Conservation (phyloP, 345 rosid species). For the Brassica incana region DNA sequence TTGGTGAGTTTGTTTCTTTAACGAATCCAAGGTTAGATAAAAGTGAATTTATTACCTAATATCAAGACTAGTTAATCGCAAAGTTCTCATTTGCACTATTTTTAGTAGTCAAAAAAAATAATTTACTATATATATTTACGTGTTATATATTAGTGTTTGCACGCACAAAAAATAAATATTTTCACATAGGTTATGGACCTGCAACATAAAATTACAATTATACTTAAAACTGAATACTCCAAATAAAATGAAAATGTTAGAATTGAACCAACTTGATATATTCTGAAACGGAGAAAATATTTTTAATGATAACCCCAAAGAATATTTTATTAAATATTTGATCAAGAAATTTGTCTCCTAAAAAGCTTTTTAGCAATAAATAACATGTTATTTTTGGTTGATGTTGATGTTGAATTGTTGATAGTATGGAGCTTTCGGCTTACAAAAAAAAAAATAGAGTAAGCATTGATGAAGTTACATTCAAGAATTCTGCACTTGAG, state of each 20-base stretch:
- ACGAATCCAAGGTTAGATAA: slow-evolving; percentile 38
- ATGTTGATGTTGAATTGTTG: background rate
- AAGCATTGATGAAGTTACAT: background rate
- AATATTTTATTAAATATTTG: background rate
- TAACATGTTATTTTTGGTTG: background rate
- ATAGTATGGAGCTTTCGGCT: background rate
- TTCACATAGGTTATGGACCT: background rate
- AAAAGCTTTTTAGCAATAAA: background rate
- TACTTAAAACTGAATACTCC: background rate
- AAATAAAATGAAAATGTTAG: background rate
- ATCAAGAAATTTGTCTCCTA: background rate
- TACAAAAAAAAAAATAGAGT: background rate
- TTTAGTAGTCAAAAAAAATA: too few relatives aligned
- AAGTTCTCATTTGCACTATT: background rate
- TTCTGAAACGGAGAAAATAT: background rate
- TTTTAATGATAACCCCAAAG: background rate
- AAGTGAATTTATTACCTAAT: slow-evolving; percentile 13
- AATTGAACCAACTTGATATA: background rate
- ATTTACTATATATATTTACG: background rate
- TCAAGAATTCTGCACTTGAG: background rate
- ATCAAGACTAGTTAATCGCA: background rate
- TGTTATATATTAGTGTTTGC: background rate
- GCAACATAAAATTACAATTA: background rate
- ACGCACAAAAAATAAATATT: background rate
- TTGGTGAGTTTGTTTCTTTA: slow-evolving; percentile 36